Evolutionary conservation across 108 stramenopile species (phyloP), one percentile per base, ranked within the genome.

Genomic region (Skeletonema grethae): DNA sequence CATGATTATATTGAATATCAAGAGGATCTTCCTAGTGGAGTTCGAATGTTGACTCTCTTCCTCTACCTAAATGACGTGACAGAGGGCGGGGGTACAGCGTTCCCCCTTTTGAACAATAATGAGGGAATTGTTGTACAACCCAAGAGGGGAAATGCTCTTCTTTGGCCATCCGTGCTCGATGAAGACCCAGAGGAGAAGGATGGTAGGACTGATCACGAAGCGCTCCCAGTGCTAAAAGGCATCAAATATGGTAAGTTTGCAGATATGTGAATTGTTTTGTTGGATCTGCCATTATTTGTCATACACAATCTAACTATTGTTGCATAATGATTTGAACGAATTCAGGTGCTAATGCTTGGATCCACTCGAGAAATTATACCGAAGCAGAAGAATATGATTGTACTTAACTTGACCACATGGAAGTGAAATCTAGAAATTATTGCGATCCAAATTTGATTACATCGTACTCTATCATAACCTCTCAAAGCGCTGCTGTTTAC

Each of bases 31-130:
- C 85, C 84, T 11, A 81, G 79, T 45, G 96, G 96, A 16, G 90
- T 91, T 18, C 84, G 96, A 15, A 94, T 97, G 58, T 59, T 94
- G 75, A 94, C 68, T 41, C 90, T 91, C 34, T 97, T 89, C 62
- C 63, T 97, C 13, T 97, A 97, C 67, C 69, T 97, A 43, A 91
- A 88, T 48, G 90, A 94, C 50, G 95, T 86, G 6, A 84, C 84
- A 35, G 82, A 69, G 13, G 87, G 85, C 2, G 87, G 85, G 8
- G 66, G 85, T 18, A 88, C 87, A 0, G 36, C 56, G 24, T 88
- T 88, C 63, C 82, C 82, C 12, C 22, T 68, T 0, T 35, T 82
- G 2, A 71, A 61, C 24, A n/a, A 43, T 43, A 5, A n/a, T 0
- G 4, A 43, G 41, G 41, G 41, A 43, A 34, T 73, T n/a, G 35